Percentiles rank a stretch among this genome's conserved stretches.
These are phyloP conservation scores for Aspergillus heteromorphus DNA, from an alignment of 495 filamentous ascomycete genomes.

Conservation along the genomic window DNA sequence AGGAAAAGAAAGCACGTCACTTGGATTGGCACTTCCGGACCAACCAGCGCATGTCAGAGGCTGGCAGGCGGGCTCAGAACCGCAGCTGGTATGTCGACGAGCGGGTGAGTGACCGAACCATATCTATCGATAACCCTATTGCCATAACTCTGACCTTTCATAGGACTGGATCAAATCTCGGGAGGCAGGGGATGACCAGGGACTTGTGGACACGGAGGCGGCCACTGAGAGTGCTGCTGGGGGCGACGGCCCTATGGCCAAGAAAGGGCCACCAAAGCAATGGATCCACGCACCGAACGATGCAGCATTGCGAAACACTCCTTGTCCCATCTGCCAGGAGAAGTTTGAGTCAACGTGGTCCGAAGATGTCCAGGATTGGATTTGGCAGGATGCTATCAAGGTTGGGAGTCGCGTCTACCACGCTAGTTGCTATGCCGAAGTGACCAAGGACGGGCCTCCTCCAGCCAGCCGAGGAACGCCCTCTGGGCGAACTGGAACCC, in stretches of 20 bases:
- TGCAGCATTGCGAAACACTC: slow-evolving; percentile 58
- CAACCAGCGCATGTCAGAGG: slow-evolving; percentile 81
- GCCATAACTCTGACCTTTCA: slow-evolving; percentile 5
- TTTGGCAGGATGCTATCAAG: slow-evolving; percentile 87
- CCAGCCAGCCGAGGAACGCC: slow-evolving; percentile 36
- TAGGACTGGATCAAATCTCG: slow-evolving; percentile 85
- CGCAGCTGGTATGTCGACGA: slow-evolving; percentile 93
- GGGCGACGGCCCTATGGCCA: slow-evolving; percentile 30
- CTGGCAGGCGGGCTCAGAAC: slow-evolving; percentile 73
- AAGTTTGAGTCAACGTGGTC: slow-evolving; percentile 85
- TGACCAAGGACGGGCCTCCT: slow-evolving; percentile 55
- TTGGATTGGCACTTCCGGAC: slow-evolving; percentile 98
- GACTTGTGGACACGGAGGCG: slow-evolving; percentile 36
- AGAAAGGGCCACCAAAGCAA: slow-evolving; percentile 59
- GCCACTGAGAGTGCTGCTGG: slow-evolving; percentile 29
- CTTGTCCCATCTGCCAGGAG: slow-evolving; percentile 93
- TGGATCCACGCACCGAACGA: slow-evolving; percentile 82
- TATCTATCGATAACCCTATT: not conserved
- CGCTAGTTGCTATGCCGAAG: slow-evolving; percentile 82
- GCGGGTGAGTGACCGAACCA: slow-evolving; percentile 52
- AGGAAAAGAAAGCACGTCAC: slow-evolving; percentile 81
- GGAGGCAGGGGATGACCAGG: slow-evolving; percentile 63
- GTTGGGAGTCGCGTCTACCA: slow-evolving; percentile 81
- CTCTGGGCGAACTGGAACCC: slow-evolving; percentile 45
- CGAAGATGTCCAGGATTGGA: slow-evolving; percentile 89